Evolutionary conservation across 352 stramenopile species (phyloP).

Genomic region (Phytophthora pini): DNA sequence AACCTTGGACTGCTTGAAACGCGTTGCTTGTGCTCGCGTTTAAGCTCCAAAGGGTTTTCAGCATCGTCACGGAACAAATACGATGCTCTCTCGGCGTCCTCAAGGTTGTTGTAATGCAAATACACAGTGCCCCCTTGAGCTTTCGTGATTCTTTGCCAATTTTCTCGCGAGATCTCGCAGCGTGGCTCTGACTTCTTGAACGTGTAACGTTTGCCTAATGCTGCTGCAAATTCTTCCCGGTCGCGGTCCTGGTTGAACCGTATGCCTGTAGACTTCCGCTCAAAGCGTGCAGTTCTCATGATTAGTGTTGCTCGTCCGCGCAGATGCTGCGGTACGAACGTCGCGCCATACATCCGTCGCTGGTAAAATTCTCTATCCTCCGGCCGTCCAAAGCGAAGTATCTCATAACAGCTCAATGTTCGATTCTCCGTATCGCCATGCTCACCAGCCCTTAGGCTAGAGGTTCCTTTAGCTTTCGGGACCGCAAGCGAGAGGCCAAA

Average conservation of each 20-base stretch:
- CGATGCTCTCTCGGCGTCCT: constrained; percentile 47
- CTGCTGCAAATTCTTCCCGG: constrained; percentile 49
- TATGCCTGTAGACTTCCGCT: constrained; percentile 61
- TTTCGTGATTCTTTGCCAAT: constrained; percentile 52
- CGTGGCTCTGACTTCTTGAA: constrained; percentile 55
- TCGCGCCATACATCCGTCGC: constrained; percentile 56
- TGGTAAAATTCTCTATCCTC: constrained; percentile 56
- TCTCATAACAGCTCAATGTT: constrained; percentile 43
- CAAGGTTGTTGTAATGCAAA: constrained; percentile 55
- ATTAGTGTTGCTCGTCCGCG: constrained; percentile 44
- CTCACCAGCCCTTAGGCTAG: background rate
- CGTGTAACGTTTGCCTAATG: constrained; percentile 51
- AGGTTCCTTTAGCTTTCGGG: constrained; percentile 20
- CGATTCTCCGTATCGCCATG: background rate
- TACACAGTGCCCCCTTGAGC: constrained; percentile 37
- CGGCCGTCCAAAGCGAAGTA: constrained; percentile 37
- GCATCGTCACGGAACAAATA: constrained; percentile 45
- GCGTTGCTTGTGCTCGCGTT: constrained; percentile 37
- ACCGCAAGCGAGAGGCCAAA: constrained; percentile 28
- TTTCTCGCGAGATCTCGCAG: constrained; percentile 56
- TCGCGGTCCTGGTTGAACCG: constrained; percentile 61
- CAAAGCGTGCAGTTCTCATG: constrained; percentile 42
- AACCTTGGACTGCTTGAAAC: constrained; percentile 25
- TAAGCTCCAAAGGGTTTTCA: constrained; percentile 45
- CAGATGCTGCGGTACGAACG: constrained; percentile 50